phyloP scores from a whole-genome alignment of 2,329 filamentous ascomycete genomes.

The Peltaster fructicola region DNA sequence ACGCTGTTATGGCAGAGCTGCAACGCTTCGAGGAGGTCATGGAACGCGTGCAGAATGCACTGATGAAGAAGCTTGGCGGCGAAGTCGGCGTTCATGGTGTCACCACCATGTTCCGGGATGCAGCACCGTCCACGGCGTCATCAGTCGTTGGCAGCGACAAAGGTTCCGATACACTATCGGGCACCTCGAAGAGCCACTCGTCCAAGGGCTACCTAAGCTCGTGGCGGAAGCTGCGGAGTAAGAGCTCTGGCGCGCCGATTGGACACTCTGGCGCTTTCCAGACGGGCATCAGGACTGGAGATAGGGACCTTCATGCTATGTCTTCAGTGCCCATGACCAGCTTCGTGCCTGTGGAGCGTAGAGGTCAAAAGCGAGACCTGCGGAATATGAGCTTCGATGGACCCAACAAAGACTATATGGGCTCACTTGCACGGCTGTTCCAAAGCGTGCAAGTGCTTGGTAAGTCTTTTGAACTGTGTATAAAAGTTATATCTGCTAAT shows the following conservation, averaged over 20 bases:
- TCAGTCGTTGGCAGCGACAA: slow-evolving; percentile 6
- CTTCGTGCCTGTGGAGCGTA: slow-evolving; percentile 44
- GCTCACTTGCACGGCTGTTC: slow-evolving; percentile 71
- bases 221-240: slow-evolving; percentile 78
- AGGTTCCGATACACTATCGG: slow-evolving; percentile 16
- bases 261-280: slow-evolving; percentile 1
- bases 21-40: slow-evolving; percentile 70
- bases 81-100: slow-evolving; percentile 75
- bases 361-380: slow-evolving; percentile 33
- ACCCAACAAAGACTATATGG: slow-evolving; percentile 82
- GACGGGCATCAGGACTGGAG: slow-evolving; percentile 28
- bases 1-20: slow-evolving; percentile 87
- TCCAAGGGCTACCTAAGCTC: slow-evolving; percentile 66
- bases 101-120: slow-evolving; percentile 57
- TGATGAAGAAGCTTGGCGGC: slow-evolving; percentile 74
- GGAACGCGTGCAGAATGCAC: slow-evolving; percentile 61
- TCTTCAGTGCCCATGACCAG: slow-evolving; percentile 44
- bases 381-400: slow-evolving; percentile 55
- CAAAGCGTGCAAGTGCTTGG: slow-evolving; percentile 86
- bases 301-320: slow-evolving; percentile 44
- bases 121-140: slow-evolving; percentile 23
- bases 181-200: slow-evolving; percentile 34
- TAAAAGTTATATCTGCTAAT: too few species aligned
- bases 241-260: slow-evolving; percentile 50
- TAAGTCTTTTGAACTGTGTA: slow-evolving; percentile 41